Percentiles rank a stretch among this genome's conserved stretches.
Evolutionary conservation across 352 stramenopile species (phyloP).

Genomic region (Phytophthora crassamura): DNA sequence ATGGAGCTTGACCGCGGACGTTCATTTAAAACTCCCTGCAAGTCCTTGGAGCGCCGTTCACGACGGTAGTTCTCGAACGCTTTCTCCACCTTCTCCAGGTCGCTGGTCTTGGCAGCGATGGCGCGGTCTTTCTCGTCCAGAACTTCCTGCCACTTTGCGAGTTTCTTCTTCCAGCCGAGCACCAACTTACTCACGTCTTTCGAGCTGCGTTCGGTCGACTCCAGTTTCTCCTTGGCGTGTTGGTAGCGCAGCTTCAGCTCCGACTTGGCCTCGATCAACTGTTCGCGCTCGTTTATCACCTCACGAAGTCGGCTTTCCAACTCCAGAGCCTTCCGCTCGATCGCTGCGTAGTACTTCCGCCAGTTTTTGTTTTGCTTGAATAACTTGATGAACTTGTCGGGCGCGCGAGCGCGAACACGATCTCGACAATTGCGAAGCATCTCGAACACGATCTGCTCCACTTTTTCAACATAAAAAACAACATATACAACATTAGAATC

Average conservation of each 20-base stretch:
- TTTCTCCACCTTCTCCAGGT: slow-evolving; percentile 33
- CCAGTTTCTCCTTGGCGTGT: slow-evolving; percentile 31
- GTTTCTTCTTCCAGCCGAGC: slow-evolving; percentile 61
- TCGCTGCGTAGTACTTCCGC: slow-evolving; percentile 70
- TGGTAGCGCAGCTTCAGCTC: slow-evolving; percentile 31
- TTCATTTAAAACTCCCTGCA: slow-evolving; percentile 40
- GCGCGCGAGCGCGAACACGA: slow-evolving; percentile 46
- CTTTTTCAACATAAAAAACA: slow-evolving; percentile 30
- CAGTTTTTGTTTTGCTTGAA: slow-evolving; percentile 84
- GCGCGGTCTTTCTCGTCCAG: slow-evolving; percentile 51
- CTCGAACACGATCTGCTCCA: slow-evolving; percentile 70
- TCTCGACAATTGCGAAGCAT: slow-evolving; percentile 67
- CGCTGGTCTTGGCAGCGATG: slow-evolving; percentile 36
- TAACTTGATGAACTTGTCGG: slow-evolving; percentile 59
- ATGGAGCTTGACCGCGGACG: background rate
- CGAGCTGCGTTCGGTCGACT: slow-evolving; percentile 30
- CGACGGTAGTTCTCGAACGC: slow-evolving; percentile 44
- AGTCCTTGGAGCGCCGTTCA: slow-evolving; percentile 42
- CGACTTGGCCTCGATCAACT: slow-evolving; percentile 36
- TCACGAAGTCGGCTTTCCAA: slow-evolving; percentile 45
- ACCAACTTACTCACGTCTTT: slow-evolving; percentile 48
- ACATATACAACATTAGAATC: no score
- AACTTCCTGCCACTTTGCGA: slow-evolving; percentile 55
- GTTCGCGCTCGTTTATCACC: slow-evolving; percentile 42
- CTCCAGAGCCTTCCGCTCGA: slow-evolving; percentile 51